phyloP scores from a whole-genome alignment of 1,284 basidiomycete genomes.

The Hypsizygus ulmarius region DNA sequence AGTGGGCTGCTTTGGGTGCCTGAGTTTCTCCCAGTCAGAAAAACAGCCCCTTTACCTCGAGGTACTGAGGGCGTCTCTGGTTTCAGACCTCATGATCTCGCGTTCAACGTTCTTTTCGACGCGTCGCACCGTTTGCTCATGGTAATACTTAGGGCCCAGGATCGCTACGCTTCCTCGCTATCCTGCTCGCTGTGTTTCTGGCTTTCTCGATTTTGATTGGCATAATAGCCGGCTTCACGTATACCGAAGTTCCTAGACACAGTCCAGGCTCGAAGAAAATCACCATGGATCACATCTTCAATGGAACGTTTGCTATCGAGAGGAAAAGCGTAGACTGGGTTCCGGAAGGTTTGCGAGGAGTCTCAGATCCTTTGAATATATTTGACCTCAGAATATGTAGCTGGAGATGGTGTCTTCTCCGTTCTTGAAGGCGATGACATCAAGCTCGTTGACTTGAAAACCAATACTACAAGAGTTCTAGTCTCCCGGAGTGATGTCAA shows the following conservation, averaged over 20 bases:
- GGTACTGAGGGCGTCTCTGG: no score
- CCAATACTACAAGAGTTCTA: conserved; percentile 65
- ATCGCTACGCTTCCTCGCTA: conserved; percentile 53
- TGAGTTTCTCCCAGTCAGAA: no score
- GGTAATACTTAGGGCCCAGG: conserved; percentile 23
- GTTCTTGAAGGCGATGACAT: conserved; percentile 60
- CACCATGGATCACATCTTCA: conserved; percentile 86
- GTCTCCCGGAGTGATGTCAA: conserved; percentile 57
- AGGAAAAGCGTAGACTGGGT: conserved; percentile 71
- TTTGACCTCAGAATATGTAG: conserved; percentile 36
- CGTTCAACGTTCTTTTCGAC: no score
- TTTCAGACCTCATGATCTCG: no score
- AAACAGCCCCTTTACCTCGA: no score
- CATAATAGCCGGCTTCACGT: conserved; percentile 67
- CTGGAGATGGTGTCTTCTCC: conserved; percentile 90
- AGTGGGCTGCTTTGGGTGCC: no score
- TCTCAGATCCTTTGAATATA: conserved; percentile 17
- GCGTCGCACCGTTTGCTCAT: no score
- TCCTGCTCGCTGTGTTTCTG: conserved; percentile 52
- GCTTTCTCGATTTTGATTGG: conserved; percentile 61
- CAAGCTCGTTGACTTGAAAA: conserved; percentile 74
- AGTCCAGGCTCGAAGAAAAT: conserved; percentile 62
- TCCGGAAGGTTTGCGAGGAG: conserved; percentile 63
- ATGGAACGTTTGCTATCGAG: conserved; percentile 73
- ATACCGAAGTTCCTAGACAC: conserved; percentile 52